These are phyloP conservation scores for Kondoa malvinella DNA, from an alignment of 768 basidiomycete species.

Conservation along the genomic window DNA sequence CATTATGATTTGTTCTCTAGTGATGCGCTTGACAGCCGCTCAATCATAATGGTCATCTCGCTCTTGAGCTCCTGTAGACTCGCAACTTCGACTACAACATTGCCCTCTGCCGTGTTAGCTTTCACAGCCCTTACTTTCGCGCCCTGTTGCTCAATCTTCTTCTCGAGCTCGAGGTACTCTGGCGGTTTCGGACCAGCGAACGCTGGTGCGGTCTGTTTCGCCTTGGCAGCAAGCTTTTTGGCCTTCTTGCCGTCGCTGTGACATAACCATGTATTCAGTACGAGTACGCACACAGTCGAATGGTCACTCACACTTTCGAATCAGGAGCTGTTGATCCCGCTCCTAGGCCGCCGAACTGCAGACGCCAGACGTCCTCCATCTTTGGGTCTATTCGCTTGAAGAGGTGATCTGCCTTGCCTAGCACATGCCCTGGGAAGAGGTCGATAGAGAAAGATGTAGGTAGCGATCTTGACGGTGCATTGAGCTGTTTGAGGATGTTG, in stretches of 20 bases:
- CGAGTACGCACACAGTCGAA: background rate
- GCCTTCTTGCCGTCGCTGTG: conserved; percentile 31
- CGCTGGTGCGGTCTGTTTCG: conserved; percentile 37
- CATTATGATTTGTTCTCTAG: background rate
- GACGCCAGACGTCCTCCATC: conserved; percentile 65
- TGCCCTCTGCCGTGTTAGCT: conserved; percentile 36
- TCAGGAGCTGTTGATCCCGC: conserved; percentile 32
- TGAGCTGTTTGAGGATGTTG: conserved; percentile 65
- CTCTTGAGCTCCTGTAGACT: conserved; percentile 24
- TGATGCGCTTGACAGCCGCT: conserved; percentile 9
- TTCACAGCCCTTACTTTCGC: conserved; percentile 53
- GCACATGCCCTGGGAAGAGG: conserved; percentile 65
- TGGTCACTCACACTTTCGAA: conserved; percentile 26
- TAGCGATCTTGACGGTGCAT: conserved; percentile 67
- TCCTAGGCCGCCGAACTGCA: conserved; percentile 53
- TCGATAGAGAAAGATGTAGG: conserved; percentile 51
- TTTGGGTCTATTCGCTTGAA: conserved; percentile 89
- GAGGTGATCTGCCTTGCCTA: conserved; percentile 71
- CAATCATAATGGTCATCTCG: conserved; percentile 18
- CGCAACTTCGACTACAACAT: conserved; percentile 19
- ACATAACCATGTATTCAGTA: background rate
- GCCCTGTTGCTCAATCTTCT: conserved; percentile 59
- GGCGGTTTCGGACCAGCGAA: conserved; percentile 47
- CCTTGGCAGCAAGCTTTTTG: conserved; percentile 33
- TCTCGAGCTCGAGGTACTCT: conserved; percentile 56